Conservation (phyloP, 768 basidiomycete genomes). For the Chalciporus pseudorubinellus region DNA sequence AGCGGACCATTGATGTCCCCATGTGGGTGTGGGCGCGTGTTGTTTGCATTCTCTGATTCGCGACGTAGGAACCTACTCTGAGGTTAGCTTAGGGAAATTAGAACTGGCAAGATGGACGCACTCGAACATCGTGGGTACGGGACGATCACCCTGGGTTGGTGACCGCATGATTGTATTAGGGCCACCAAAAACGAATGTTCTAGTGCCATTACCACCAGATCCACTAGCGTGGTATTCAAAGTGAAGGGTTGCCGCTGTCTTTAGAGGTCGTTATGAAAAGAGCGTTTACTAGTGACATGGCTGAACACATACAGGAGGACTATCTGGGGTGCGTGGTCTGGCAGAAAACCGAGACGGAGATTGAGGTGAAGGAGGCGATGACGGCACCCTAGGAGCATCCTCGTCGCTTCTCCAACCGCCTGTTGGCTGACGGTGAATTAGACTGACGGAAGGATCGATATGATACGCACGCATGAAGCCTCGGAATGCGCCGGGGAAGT, state of each 20-base stretch:
- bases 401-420: constrained; percentile 5
- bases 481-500: constrained; percentile 42
- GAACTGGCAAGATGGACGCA: constrained; percentile 29
- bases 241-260: constrained; percentile 28
- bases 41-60: constrained; percentile 10
- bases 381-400: background rate
- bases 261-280: background rate
- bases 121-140: constrained; percentile 51
- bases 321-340: constrained; percentile 14
- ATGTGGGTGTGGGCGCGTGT: constrained; percentile 25
- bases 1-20: constrained; percentile 54
- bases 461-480: constrained; percentile 46
- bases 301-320: constrained; percentile 11
- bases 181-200: constrained; percentile 39
- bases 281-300: background rate
- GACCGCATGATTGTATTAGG: constrained; percentile 27
- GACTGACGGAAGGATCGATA: constrained; percentile 6
- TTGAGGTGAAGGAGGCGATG: constrained; percentile 9
- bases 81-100: background rate
- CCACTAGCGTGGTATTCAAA: constrained; percentile 37
- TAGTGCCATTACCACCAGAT: constrained; percentile 24
- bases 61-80: constrained; percentile 37
- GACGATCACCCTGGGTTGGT: constrained; percentile 26
- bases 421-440: background rate
- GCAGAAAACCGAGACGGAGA: constrained; percentile 7